phyloP scores from a whole-genome alignment of 495 filamentous ascomycete genomes.

The Tirmania nivea region DNA sequence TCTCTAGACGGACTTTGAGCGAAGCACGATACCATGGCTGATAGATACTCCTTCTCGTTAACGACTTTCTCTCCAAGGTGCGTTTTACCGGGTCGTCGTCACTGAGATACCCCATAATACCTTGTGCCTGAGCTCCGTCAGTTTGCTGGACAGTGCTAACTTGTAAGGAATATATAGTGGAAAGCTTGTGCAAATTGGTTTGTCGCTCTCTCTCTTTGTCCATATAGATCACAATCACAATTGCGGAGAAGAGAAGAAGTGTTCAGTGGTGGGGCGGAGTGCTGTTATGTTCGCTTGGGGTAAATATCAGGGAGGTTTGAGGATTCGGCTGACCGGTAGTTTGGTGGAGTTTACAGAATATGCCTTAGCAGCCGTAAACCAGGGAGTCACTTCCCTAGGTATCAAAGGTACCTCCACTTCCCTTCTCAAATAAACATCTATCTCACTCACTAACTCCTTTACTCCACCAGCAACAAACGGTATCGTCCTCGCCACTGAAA shows the following conservation, averaged over 20 bases:
- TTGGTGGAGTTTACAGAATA: slow-evolving; percentile 43
- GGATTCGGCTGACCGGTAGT: slow-evolving; percentile 1
- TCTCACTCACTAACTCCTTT: not conserved
- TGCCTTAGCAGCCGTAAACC: slow-evolving; percentile 96
- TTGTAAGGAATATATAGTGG: slow-evolving; percentile 42
- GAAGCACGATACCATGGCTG: slow-evolving; percentile 45
- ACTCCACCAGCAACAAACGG: slow-evolving; percentile 63
- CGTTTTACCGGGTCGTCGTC: slow-evolving; percentile 12
- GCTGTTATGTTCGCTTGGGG: too few species aligned
- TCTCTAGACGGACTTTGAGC: too few species aligned
- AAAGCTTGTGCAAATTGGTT: slow-evolving; percentile 76
- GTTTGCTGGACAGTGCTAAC: too few species aligned
- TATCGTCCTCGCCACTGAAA: slow-evolving; percentile 96
- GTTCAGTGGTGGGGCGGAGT: too few species aligned
- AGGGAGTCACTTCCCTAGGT: slow-evolving; percentile 90
- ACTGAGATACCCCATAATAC: too few species aligned
- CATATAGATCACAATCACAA: too few species aligned
- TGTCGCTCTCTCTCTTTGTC: slow-evolving; percentile 9
- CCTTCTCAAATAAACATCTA: not conserved
- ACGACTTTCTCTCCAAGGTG: slow-evolving; percentile 99
- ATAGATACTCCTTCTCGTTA: slow-evolving; percentile 97
- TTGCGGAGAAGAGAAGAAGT: too few species aligned
- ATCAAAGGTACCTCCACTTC: slow-evolving; percentile 57
- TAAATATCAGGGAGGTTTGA: not conserved
- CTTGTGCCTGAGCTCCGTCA: too few species aligned